Base-by-base conservation (phyloP, 2,329 filamentous ascomycete genomes). In the Cordyceps cicadae region DNA sequence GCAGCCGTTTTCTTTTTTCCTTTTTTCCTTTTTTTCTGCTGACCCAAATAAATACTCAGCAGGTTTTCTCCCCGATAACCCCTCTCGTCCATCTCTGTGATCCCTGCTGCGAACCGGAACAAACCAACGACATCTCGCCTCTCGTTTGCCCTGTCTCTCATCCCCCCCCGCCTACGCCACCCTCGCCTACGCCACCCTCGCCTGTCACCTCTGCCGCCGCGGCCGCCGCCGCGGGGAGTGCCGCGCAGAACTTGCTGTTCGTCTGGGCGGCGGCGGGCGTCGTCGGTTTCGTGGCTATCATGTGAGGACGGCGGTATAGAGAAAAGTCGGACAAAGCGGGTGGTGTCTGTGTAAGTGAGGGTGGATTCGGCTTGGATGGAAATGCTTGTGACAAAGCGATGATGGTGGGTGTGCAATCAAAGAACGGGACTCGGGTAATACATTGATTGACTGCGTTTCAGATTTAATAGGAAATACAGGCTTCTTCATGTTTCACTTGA, bases 151-250 rank as follows among this genome's bases (percentile, higher is more conserved):
- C 45, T 21, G 5, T 41, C 12, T 24, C 4, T 2, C 5, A 9
- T 6, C 9, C n/a, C 12, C 32, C 3, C 34, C 11, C n/a, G n/a
- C n/a, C n/a, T n/a, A n/a, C n/a, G n/a, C n/a, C n/a, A n/a, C n/a
- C n/a, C n/a, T n/a, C 2, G 43, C 52, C 37, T 64, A 51, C 55
- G 57, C 51, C 19, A 62, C 64, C 19, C 60, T 65, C 41, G 53
- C 57, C 51, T 54, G 54, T 17, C 58, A 65, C 62, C 59, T 64
- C 39, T 63, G 51, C 63, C 39, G 64, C 63, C 34, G 64, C 62
- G 37, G 64, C 64, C 43, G 59, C 59, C 26, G 63, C 48, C 12
- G 49, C 9, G 17, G 53, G 29, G 3, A 57, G 7, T 12, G 54
- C 54, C 1, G 45, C 43, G 54, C 54, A 57, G 32, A 48, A 24